Conservation (phyloP, 192 early-diverging fungal species). For the Podila horticola region DNA sequence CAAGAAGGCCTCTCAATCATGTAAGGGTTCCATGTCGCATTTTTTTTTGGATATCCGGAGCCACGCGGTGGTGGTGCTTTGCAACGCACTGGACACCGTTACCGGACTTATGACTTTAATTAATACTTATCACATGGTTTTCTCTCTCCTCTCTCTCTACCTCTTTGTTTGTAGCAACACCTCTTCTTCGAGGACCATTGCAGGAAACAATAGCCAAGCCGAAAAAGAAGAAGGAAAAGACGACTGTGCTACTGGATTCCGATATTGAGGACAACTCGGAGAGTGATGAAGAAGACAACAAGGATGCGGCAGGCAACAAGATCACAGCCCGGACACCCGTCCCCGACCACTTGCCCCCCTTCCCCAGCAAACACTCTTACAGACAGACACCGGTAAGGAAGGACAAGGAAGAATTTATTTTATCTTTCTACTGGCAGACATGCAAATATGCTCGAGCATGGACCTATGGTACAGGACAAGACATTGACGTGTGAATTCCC, state of each 20-base stretch:
- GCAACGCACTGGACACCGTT: too few species aligned
- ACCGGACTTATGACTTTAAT: too few species aligned
- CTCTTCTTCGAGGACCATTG: constrained; percentile 34
- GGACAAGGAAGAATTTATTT: too few species aligned
- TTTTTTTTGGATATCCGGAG: neutral
- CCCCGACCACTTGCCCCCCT: constrained; percentile 59
- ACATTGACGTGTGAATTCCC: too few species aligned
- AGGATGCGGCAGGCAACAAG: constrained; percentile 19
- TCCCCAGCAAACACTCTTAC: constrained; percentile 67
- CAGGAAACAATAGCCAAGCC: constrained; percentile 41
- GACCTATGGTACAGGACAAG: neutral
- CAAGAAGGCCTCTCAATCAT: constrained; percentile 33
- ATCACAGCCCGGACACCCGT: constrained; percentile 55
- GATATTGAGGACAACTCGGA: constrained; percentile 52
- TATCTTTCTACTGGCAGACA: neutral
- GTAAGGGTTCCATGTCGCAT: constrained; percentile 13
- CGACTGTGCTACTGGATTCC: constrained; percentile 21
- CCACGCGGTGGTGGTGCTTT: neutral
- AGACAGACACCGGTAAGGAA: constrained; percentile 64
- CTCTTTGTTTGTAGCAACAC: constrained; percentile 33
- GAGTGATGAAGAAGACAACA: constrained; percentile 42
- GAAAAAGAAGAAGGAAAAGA: constrained; percentile 27
- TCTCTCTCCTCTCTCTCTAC: neutral
- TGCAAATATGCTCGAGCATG: neutral
- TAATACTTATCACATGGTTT: neutral